Conservation (phyloP, 208 protist genomes). For the Crithidia fasciculata region DNA sequence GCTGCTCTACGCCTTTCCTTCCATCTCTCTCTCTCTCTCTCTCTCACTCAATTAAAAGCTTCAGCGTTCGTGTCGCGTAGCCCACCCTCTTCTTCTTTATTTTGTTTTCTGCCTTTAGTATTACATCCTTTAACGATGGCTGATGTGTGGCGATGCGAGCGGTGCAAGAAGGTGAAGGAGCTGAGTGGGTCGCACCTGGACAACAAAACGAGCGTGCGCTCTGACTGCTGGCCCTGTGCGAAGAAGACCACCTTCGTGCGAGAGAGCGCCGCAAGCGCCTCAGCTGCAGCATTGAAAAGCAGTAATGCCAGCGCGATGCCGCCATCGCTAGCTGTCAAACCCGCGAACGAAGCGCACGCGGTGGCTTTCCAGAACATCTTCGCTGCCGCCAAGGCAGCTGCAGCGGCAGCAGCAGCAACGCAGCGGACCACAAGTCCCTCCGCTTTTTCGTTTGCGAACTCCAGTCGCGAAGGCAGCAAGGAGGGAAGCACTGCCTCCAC, state of each 20-base stretch:
- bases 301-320: slow-evolving; percentile 4
- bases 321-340: slow-evolving; percentile 5
- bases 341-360: slow-evolving; percentile 4
- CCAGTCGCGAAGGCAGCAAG: background rate
- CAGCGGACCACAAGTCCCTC: background rate
- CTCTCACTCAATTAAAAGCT: too few species aligned
- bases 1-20: too few species aligned
- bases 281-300: slow-evolving; percentile 8
- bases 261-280: background rate
- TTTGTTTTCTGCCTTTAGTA: too few species aligned
- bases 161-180: slow-evolving; percentile 54
- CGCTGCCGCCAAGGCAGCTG: slow-evolving; percentile 12
- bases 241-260: slow-evolving; percentile 54
- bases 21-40: too few species aligned
- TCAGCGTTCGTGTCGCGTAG: too few species aligned
- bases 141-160: slow-evolving; percentile 41
- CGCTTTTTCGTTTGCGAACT: background rate
- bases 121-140: too few species aligned
- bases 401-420: background rate
- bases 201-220: slow-evolving; percentile 46
- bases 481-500: background rate
- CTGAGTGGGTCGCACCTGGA: slow-evolving; percentile 48
- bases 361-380: slow-evolving; percentile 19
- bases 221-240: slow-evolving; percentile 63
- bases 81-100: too few species aligned